A percentile compares a stretch with the other conserved stretches of the same genome.
Conservation (phyloP, 2,329 filamentous ascomycete species). For the Colletotrichum caudatum region DNA sequence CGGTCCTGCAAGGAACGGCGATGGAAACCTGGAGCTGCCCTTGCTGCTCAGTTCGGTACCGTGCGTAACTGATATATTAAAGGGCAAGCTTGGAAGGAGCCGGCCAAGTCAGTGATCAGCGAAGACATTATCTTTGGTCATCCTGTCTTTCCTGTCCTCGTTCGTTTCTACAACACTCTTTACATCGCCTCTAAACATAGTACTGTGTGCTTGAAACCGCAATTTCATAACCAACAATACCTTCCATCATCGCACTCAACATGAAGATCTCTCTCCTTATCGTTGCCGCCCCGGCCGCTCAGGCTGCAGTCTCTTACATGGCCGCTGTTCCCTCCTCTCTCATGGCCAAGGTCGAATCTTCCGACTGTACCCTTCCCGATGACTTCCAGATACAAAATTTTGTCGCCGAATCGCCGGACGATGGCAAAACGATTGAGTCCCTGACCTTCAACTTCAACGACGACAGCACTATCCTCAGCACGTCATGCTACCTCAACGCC, state of each 20-base stretch:
- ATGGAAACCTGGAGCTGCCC: slow-evolving; percentile 19
- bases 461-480: slow-evolving; percentile 53
- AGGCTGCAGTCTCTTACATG: slow-evolving; percentile 42
- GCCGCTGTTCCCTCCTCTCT: slow-evolving; percentile 41
- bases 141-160: slow-evolving; percentile 11
- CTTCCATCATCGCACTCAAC: slow-evolving; percentile 2
- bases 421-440: slow-evolving; percentile 48
- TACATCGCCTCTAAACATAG: background rate
- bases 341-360: slow-evolving; percentile 36
- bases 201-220: background rate
- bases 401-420: slow-evolving; percentile 50
- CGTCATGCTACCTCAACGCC: slow-evolving; percentile 58
- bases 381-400: slow-evolving; percentile 57
- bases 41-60: slow-evolving; percentile 18
- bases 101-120: slow-evolving; percentile 5
- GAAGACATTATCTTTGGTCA: slow-evolving; percentile 12
- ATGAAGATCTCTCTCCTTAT: slow-evolving; percentile 40
- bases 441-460: slow-evolving; percentile 58
- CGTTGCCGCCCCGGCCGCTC: slow-evolving; percentile 40
- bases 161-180: background rate
- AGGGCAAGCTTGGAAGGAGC: slow-evolving; percentile 21
- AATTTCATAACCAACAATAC: background rate
- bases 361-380: slow-evolving; percentile 53
- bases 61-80: slow-evolving; percentile 11
- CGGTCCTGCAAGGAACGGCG: slow-evolving; percentile 26